Conservation (phyloP, 352 stramenopile species). For the Salisapilia sapeloensis region DNA sequence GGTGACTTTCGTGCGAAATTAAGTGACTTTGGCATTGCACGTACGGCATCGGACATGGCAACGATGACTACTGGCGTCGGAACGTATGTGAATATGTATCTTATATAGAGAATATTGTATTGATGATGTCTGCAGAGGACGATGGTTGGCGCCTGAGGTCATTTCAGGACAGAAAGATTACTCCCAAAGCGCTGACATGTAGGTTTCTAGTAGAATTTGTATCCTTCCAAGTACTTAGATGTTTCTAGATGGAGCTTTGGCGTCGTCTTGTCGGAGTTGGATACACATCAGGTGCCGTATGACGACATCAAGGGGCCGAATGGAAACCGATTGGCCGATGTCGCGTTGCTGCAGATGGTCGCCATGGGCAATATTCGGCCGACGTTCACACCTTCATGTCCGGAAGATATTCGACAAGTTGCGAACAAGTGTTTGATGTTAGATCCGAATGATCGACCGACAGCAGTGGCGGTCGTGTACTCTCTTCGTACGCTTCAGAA, state of each 20-base stretch:
- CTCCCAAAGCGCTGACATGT: constrained; percentile 29
- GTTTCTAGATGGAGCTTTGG: too few species aligned
- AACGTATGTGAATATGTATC: too few species aligned
- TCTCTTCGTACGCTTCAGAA: constrained; percentile 23
- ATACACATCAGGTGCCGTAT: constrained; percentile 41
- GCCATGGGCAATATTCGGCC: constrained; percentile 18
- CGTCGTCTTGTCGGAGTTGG: constrained; percentile 33
- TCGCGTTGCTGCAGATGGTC: constrained; percentile 34
- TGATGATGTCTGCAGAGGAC: too few species aligned
- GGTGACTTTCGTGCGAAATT: constrained; percentile 14
- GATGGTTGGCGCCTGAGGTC: constrained; percentile 36
- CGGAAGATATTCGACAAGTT: constrained; percentile 14
- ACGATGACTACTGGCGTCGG: constrained; percentile 35
- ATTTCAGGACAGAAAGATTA: constrained; percentile 26
- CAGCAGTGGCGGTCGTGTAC: constrained; percentile 29
- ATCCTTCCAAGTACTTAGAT: too few species aligned
- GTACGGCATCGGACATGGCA: constrained; percentile 10
- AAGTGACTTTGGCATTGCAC: constrained; percentile 26
- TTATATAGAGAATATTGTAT: too few species aligned
- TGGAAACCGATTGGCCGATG: constrained; percentile 15
- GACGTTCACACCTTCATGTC: constrained; percentile 19
- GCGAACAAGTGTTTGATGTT: constrained; percentile 21
- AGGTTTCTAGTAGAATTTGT: too few species aligned
- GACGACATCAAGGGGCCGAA: constrained; percentile 11
- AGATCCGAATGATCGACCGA: constrained; percentile 14